Evolutionary conservation across 257 asterid species (phyloP), one percentile per base, ranked within the genome.

Genomic region (Mentha longifolia): DNA sequence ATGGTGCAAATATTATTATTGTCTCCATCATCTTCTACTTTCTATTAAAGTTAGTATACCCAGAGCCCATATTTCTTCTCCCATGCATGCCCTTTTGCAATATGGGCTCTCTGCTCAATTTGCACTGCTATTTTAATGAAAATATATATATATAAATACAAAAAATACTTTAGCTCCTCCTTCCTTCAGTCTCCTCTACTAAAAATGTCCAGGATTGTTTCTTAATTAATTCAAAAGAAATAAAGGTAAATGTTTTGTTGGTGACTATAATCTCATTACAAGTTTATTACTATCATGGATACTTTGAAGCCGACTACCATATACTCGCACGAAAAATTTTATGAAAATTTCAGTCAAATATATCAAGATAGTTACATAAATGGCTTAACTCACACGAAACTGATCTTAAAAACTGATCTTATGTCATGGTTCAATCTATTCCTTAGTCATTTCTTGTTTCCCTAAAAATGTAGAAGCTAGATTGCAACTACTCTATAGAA

Each of bases 371-470:
- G 25, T 2, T 1, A 22, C 6, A 39, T 6, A 10, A 2, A 39
- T 60, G 49, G 47, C 67, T 61, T 61, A 61, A 35, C 35, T 61
- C 11, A 61, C 49, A 39, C 46, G 64, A 58, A 58, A 30, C 13
- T 42, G 25, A 22, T 22, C 31, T 16, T n/a, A 3, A 41, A 39
- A 39, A 5, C 37, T 14, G 7, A 43, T 14, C 25, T 64, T 12
- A 43, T 46, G 70, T 65, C 45, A 65, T 9, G 57, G 42, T 15
- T 41, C 58, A 25, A 28, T 35, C 31, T 35, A 60, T n/a, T 35
- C 47, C 45, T 15, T 4, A 43, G 70, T 65, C 46, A 47, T 46
- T 46, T 65, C 30, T 43, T 39, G 56, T 46, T 64, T 64, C 70
- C 59, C 70, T 15, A 65, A 46, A 47, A 42, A 45, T 64, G 70